Percentiles rank a stretch among this genome's conserved stretches.
Conservation (phyloP, 1,139 yeast species). For the Candida dubliniensis region DNA sequence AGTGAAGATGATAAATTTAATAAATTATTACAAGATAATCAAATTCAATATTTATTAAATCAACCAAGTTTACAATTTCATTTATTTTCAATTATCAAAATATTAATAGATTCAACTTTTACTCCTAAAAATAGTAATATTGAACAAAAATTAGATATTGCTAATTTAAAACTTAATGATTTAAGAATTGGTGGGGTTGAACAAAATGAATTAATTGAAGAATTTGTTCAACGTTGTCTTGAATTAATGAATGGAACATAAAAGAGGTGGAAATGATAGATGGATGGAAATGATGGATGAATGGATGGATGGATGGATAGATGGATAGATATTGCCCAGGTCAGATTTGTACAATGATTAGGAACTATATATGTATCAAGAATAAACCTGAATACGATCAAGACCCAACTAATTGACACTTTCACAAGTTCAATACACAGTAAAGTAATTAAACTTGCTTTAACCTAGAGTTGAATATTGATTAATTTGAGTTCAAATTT, state of each 20-base stretch:
- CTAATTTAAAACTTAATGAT: slow-evolving; percentile 58
- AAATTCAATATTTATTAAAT: slow-evolving; percentile 42
- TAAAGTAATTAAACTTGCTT: too few relatives aligned
- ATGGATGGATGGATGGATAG: too few relatives aligned
- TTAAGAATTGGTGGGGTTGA: slow-evolving; percentile 65
- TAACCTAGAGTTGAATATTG: too few relatives aligned
- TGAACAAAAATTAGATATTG: slow-evolving; percentile 58
- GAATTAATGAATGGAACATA: slow-evolving; percentile 10
- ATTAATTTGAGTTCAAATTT: too few relatives aligned
- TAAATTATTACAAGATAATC: slow-evolving; percentile 29
- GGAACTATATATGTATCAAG: too few relatives aligned
- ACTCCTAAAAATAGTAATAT: slow-evolving; percentile 33
- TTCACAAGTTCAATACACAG: too few relatives aligned
- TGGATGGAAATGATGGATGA: too few relatives aligned
- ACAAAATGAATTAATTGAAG: slow-evolving; percentile 64
- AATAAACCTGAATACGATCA: too few relatives aligned
- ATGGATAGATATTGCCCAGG: too few relatives aligned
- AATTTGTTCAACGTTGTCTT: slow-evolving; percentile 39
- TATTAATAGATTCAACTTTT: slow-evolving; percentile 27
- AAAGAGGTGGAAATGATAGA: too few relatives aligned
- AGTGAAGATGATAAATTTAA: slow-evolving; percentile 15
- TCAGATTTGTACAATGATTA: too few relatives aligned
- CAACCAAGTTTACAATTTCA: slow-evolving; percentile 56
- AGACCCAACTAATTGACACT: too few relatives aligned
- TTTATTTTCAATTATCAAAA: slow-evolving; percentile 44